These are phyloP conservation scores for Lanmaoa pseudosensibilis DNA, from an alignment of 768 basidiomycete species.

Conservation along the genomic window DNA sequence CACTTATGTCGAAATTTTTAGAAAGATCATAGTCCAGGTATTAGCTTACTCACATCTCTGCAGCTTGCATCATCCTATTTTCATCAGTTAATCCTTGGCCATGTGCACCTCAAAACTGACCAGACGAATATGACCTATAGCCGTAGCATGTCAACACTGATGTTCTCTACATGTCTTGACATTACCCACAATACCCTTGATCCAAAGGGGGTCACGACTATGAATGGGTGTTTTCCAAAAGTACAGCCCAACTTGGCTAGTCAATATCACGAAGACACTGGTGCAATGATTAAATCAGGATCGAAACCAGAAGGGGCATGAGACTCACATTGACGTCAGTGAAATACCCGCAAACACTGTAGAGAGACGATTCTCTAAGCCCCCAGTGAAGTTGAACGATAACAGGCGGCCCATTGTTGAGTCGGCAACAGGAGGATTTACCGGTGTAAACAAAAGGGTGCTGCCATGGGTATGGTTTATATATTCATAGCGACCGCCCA, in stretches of 20 bases:
- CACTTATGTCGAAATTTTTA: slow-evolving; percentile 6
- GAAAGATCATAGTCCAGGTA: not conserved
- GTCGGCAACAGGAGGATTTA: not conserved
- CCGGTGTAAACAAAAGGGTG: not conserved
- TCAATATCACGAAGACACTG: slow-evolving; percentile 25
- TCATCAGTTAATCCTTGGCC: not conserved
- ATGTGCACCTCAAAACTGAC: slow-evolving; percentile 10
- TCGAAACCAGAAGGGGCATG: not conserved
- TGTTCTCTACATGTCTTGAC: no score
- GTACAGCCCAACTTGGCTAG: slow-evolving; percentile 24
- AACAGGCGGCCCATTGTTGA: slow-evolving; percentile 5
- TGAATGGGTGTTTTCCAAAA: slow-evolving; percentile 17
- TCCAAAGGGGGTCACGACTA: slow-evolving; percentile 21
- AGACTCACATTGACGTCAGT: slow-evolving; percentile 12
- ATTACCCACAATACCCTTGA: slow-evolving; percentile 21
- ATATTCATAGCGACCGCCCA: not conserved
- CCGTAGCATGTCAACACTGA: not conserved
- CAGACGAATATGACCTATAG: slow-evolving; percentile 22
- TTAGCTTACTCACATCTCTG: slow-evolving; percentile 10
- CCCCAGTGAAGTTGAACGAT: slow-evolving; percentile 1
- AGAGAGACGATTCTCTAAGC: not conserved
- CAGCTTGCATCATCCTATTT: slow-evolving; percentile 22
- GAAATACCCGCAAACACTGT: slow-evolving; percentile 16
- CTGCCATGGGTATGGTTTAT: slow-evolving; percentile 2
- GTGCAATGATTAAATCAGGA: not conserved